A percentile compares a stretch with the other conserved stretches of the same genome.
phyloP scores from a whole-genome alignment of 176 grass and related monocot species.

The Oryza longistaminata region DNA sequence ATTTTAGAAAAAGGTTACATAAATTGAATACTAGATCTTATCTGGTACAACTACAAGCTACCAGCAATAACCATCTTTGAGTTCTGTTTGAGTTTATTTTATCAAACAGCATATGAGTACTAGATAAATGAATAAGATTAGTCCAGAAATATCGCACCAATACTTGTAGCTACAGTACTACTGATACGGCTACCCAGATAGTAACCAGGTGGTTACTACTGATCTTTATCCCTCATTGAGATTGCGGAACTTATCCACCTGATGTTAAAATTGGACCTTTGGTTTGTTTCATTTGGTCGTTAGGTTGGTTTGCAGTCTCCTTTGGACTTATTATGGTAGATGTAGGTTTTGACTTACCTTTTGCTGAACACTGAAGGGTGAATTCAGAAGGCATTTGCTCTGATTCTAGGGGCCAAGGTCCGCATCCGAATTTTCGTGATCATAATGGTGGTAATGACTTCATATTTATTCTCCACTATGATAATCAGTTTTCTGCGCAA shows the following conservation, averaged over 20 bases:
- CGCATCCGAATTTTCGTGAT: conserved; percentile 39
- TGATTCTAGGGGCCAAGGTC: conserved; percentile 53
- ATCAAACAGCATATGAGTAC: not conserved
- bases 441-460: conserved; percentile 69
- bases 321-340: conserved; percentile 1
- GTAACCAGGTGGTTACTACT: not conserved
- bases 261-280: not conserved
- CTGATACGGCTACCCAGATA: fast-evolving
- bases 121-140: not conserved
- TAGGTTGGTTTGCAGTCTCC: conserved; percentile 15
- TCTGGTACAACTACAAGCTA: not conserved
- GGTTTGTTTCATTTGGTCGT: not conserved
- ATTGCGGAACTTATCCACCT: not conserved
- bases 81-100: not conserved
- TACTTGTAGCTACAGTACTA: not conserved
- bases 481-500: not conserved
- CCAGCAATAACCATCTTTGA: not conserved
- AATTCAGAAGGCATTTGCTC: conserved; percentile 57
- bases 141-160: not conserved
- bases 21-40: not conserved
- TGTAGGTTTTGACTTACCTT: conserved; percentile 35
- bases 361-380: conserved; percentile 51
- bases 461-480: not conserved
- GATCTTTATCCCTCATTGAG: not conserved
- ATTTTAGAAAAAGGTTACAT: not conserved